Conservation (phyloP, 2,329 filamentous ascomycete genomes). For the Aplosporella prunicola region DNA sequence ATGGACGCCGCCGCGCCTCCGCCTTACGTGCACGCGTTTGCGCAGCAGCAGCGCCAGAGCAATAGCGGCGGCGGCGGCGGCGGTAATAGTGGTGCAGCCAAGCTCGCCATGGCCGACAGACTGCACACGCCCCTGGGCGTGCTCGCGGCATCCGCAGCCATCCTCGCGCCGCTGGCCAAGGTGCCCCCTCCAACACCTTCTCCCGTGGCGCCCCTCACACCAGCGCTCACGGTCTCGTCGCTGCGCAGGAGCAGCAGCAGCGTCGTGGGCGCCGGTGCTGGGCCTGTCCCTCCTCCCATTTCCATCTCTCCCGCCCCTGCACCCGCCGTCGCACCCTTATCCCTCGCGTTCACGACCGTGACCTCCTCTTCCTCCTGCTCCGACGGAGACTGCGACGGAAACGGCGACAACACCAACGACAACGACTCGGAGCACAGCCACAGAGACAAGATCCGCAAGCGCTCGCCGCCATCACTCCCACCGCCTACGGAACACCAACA, state of each 20-base stretch:
- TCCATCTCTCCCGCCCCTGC: too few relatives aligned
- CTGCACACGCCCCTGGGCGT: conserved; percentile 7
- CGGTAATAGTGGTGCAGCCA: neutral
- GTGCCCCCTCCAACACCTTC: too few relatives aligned
- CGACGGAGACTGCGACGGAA: neutral
- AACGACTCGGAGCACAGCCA: conserved; percentile 25
- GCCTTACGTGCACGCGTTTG: too few relatives aligned
- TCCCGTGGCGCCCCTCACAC: neutral
- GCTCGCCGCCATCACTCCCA: too few relatives aligned
- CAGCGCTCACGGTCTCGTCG: conserved; percentile 2
- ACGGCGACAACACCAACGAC: too few relatives aligned
- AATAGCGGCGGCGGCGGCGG: neutral
- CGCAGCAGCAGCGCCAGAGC: neutral
- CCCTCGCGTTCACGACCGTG: too few relatives aligned
- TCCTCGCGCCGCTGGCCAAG: too few relatives aligned
- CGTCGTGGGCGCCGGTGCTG: too few relatives aligned
- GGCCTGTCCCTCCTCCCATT: too few relatives aligned
- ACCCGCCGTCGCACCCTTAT: too few relatives aligned
- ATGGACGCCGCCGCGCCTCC: conserved; percentile 34
- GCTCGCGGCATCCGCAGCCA: conserved; percentile 7
- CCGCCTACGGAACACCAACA: too few relatives aligned
- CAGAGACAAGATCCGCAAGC: conserved; percentile 32
- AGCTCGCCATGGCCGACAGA: neutral
- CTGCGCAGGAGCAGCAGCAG: conserved; percentile 28
- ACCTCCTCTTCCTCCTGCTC: too few relatives aligned